Evolutionary conservation across 148 eudicot species (phyloP), one percentile per base, ranked within the genome.

Genomic region (Chenopodium album): DNA sequence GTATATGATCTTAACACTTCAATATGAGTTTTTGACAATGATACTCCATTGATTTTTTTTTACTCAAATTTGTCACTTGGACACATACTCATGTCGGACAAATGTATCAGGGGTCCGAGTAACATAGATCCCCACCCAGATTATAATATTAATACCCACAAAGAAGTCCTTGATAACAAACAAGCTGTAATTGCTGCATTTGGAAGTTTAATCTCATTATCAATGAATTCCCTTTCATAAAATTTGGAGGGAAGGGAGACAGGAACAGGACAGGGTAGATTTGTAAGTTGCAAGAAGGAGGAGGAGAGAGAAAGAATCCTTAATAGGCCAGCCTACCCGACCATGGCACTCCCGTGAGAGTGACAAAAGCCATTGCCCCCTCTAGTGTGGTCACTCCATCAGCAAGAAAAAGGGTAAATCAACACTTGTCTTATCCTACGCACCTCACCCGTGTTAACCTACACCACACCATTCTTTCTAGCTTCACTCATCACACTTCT

Each of bases 311-410:
- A 71, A 71, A 79, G 80, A 60, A 71, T 67, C 76, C 79, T 78
- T 80, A 80, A 50, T 67, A 71, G 76, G 77, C 54, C 79, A 81
- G 76, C 54, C 74, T 13, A 84, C 85, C 82, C 75, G 65, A 84
- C 89, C 85, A 80, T 85, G 85, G 85, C 84, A 85, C 78, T 87
- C 89, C 69, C 89, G 89, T 85, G 89, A 87, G 79, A 82, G 84
- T 87, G 85, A 87, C 89, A 87, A 87, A 87, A 87, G 87, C 85
- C 83, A 77, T 73, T 77, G 78, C 77, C 84, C 84, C 74, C 78
- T 65, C 46, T n/a, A 71, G 31, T 29, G 75, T 85, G 81, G 79
- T 81, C 84, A 73, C 78, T 76, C 77, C 19, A 20, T 9, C 44
- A 9, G 11, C 46, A 60, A 9, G 2, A 69, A 10, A 71, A 14